These are phyloP conservation scores for Closterium sp. DNA, from an alignment of 139 green algal species.

Conservation along the genomic window DNA sequence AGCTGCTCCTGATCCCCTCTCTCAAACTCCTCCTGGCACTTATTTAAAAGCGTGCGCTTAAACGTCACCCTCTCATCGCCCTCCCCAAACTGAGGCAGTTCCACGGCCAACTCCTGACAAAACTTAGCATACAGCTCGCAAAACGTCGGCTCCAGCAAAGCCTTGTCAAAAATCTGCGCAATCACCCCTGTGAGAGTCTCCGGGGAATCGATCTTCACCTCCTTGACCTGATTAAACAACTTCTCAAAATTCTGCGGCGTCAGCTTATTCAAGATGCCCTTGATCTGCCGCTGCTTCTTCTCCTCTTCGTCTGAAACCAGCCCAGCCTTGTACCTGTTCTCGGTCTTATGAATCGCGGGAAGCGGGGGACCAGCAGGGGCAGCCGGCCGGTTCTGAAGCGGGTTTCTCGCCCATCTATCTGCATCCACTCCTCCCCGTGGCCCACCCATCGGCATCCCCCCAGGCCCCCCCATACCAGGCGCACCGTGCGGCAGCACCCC, in stretches of 20 bases:
- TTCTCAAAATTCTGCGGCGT: conserved; percentile 95
- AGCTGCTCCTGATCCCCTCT: conserved; percentile 12
- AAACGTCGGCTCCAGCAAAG: conserved; percentile 91
- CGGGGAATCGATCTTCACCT: conserved; percentile 73
- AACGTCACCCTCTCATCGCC: conserved; percentile 73
- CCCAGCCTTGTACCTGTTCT: conserved; percentile 48
- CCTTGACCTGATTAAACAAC: conserved; percentile 79
- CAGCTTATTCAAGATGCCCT: conserved; percentile 96
- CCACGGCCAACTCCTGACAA: conserved; percentile 51
- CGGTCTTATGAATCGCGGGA: conserved; percentile 55
- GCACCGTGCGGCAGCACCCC: not conserved
- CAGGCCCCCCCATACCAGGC: conserved; percentile 1
- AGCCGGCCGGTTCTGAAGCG: not conserved
- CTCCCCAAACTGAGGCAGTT: conserved; percentile 42
- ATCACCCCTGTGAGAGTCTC: conserved; percentile 84
- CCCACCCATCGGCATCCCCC: not conserved
- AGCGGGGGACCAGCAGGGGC: not conserved
- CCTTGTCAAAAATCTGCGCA: conserved; percentile 96
- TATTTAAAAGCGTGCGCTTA: conserved; percentile 90
- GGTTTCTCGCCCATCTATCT: conserved; percentile 37
- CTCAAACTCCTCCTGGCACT: conserved; percentile 97
- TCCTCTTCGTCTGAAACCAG: conserved; percentile 76
- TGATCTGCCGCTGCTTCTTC: conserved; percentile 84
- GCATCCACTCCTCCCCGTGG: conserved; percentile 31
- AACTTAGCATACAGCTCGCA: conserved; percentile 91